Evolutionary conservation across 2,329 filamentous ascomycete genomes (phyloP).

Genomic region (Davidsoniella eucalypti): DNA sequence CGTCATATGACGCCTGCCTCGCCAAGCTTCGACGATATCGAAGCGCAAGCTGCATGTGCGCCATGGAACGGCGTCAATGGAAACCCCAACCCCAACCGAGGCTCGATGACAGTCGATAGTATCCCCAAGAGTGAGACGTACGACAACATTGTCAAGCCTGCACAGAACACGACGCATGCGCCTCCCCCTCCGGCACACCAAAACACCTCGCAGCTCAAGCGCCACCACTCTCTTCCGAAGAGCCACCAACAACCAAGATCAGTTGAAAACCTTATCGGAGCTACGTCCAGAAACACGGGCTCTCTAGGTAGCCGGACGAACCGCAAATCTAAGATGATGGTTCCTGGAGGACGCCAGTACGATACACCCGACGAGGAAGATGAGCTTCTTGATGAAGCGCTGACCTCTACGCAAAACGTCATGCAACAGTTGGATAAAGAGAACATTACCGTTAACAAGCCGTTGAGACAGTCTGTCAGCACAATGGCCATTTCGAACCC

Average conservation of each 20-base stretch:
- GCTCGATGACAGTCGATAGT: conserved; percentile 62
- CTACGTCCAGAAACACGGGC: conserved; percentile 29
- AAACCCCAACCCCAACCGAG: conserved; percentile 45
- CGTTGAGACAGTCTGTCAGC: conserved; percentile 44
- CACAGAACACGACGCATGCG: conserved; percentile 33
- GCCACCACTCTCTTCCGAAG: conserved; percentile 44
- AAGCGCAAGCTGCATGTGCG: conserved; percentile 80
- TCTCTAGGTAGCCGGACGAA: conserved; percentile 26
- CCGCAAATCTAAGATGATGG: conserved; percentile 54
- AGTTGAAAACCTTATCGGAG: conserved; percentile 40
- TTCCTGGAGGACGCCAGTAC: conserved; percentile 64
- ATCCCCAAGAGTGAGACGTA: conserved; percentile 39
- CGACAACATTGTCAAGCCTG: conserved; percentile 43
- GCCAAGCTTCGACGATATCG: conserved; percentile 68
- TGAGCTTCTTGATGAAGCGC: conserved; percentile 78
- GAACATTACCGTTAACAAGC: conserved; percentile 19
- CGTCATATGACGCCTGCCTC: conserved; percentile 71
- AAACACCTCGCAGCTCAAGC: conserved; percentile 38
- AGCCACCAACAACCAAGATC: conserved; percentile 43
- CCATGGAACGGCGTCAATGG: conserved; percentile 46
- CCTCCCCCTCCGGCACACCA: conserved; percentile 39
- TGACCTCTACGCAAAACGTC: conserved; percentile 60
- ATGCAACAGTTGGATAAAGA: conserved; percentile 52
- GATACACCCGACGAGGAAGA: conserved; percentile 95
- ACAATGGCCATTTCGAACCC: conserved; percentile 45